phyloP scores from a whole-genome alignment of 495 filamentous ascomycete species.

The Hyphodiscus hymeniophilus region DNA sequence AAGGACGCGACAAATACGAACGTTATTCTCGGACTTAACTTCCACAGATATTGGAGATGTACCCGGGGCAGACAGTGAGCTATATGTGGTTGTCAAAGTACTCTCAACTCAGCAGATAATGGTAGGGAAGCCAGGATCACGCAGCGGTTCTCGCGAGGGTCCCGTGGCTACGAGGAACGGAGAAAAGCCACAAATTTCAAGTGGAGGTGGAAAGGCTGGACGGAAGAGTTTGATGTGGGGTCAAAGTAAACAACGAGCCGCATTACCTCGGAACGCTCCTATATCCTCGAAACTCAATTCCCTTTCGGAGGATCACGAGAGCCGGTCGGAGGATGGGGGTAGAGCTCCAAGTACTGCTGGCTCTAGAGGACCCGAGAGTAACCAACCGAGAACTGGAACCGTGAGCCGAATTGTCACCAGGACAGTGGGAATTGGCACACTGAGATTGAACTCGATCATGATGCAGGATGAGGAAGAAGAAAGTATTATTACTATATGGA shows the following conservation, averaged over 20 bases:
- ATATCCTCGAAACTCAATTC: conserved; percentile 35
- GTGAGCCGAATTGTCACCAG: conserved; percentile 40
- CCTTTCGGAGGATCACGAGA: conserved; percentile 37
- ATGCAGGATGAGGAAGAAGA: conserved; percentile 70
- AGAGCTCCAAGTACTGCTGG: conserved; percentile 44
- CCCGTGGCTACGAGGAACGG: neutral
- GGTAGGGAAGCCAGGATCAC: conserved; percentile 33
- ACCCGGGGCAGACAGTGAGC: conserved; percentile 51
- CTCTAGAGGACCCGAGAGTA: conserved; percentile 33
- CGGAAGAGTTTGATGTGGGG: conserved; percentile 84
- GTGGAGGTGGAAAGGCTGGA: conserved; percentile 40
- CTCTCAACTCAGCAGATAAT: conserved; percentile 51
- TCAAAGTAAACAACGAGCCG: conserved; percentile 39
- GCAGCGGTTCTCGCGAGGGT: conserved; percentile 11
- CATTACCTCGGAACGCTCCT: conserved; percentile 36
- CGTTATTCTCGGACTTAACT: conserved; percentile 78
- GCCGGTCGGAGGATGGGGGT: conserved; percentile 22
- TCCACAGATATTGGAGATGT: conserved; percentile 77
- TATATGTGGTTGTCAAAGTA: conserved; percentile 82
- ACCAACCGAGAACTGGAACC: conserved; percentile 26
- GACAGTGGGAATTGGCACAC: conserved; percentile 69
- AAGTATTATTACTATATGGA: conserved; percentile 72
- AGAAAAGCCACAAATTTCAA: conserved; percentile 8
- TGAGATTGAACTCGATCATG: conserved; percentile 73
- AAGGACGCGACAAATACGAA: conserved; percentile 61